These are phyloP conservation scores for Beauveria scarabaeidicola DNA, from an alignment of 2,329 filamentous ascomycete species.

Conservation along the genomic window DNA sequence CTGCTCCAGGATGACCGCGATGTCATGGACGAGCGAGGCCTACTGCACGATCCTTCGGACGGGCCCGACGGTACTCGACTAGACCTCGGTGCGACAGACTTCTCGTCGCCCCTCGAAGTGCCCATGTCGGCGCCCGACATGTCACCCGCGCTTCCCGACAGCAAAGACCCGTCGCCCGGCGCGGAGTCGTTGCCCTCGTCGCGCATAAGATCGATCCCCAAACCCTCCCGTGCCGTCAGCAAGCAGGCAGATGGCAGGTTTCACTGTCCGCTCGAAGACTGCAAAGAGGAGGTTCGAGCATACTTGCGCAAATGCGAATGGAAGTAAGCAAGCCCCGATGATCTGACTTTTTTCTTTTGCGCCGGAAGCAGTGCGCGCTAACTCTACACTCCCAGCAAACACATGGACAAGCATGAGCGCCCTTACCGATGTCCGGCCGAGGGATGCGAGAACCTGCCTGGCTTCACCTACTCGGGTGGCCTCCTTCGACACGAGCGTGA, in stretches of 20 bases:
- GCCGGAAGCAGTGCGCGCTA: constrained; percentile 14
- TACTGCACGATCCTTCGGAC: constrained; percentile 26
- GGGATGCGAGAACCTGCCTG: constrained; percentile 85
- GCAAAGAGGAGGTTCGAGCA: constrained; percentile 51
- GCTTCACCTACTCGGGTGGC: constrained; percentile 91
- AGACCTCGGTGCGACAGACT: constrained; percentile 26
- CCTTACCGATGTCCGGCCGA: constrained; percentile 78
- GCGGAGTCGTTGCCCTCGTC: constrained; percentile 25
- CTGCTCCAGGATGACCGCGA: constrained; percentile 30
- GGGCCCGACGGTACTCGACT: constrained; percentile 31
- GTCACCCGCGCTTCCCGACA: constrained; percentile 25
- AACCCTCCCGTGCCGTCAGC: constrained; percentile 47
- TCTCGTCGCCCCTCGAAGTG: constrained; percentile 28
- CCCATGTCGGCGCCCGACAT: constrained; percentile 23
- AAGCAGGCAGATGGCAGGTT: constrained; percentile 69
- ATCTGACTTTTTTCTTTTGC: neutral
- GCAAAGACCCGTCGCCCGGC: constrained; percentile 26
- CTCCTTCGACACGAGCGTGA: constrained; percentile 85
- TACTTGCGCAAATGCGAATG: constrained; percentile 87
- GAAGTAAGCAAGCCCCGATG: constrained; percentile 57
- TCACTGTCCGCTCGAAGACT: constrained; percentile 63
- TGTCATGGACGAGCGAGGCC: constrained; percentile 24
- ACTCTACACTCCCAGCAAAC: constrained; percentile 54
- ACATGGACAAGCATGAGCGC: constrained; percentile 96
- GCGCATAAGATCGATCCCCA: constrained; percentile 46